These are phyloP conservation scores for Emergomyces orientalis DNA, from an alignment of 2,329 filamentous ascomycete species.

Conservation along the genomic window DNA sequence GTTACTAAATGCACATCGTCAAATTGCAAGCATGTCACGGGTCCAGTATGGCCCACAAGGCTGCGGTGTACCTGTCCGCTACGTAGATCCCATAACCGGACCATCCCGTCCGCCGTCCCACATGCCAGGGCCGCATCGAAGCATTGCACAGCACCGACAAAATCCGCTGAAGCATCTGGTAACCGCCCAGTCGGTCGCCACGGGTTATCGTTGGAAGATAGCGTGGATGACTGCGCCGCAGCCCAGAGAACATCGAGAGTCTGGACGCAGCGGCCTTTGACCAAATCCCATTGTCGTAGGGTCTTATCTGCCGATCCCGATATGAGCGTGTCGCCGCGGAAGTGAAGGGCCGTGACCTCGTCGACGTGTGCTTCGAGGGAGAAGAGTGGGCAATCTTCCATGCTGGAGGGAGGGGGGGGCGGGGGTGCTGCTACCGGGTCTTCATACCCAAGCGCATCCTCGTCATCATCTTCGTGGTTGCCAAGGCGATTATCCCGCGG, in stretches of 20 bases:
- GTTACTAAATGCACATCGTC: conserved; percentile 93
- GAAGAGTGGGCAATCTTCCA: conserved; percentile 83
- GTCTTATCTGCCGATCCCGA: conserved; percentile 98
- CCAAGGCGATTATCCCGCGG: conserved; percentile 55
- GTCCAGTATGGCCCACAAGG: conserved; percentile 87
- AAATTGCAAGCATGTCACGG: conserved; percentile 90
- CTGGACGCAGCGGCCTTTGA: conserved; percentile 94
- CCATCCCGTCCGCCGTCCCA: conserved; percentile 95
- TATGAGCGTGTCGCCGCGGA: conserved; percentile 78
- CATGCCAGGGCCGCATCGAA: conserved; percentile 94
- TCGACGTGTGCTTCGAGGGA: conserved; percentile 84
- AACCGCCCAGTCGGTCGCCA: conserved; percentile 64
- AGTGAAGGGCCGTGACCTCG: conserved; percentile 88
- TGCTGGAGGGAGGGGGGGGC: conserved; percentile 59
- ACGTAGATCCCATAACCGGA: conserved; percentile 89
- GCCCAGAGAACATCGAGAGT: conserved; percentile 98
- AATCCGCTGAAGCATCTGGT: conserved; percentile 65
- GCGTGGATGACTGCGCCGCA: conserved; percentile 73
- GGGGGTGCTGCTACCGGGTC: conserved; percentile 59
- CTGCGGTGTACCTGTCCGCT: conserved; percentile 96
- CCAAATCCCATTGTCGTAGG: conserved; percentile 91
- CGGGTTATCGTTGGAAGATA: conserved; percentile 47
- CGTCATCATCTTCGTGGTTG: conserved; percentile 40
- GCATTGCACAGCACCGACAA: conserved; percentile 88
- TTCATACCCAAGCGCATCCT: conserved; percentile 61